A percentile compares a stretch with the other conserved stretches of the same genome.
These are phyloP conservation scores for Rhipidocladum racemiflorum DNA, from an alignment of 176 grass and related monocot species.

Conservation along the genomic window DNA sequence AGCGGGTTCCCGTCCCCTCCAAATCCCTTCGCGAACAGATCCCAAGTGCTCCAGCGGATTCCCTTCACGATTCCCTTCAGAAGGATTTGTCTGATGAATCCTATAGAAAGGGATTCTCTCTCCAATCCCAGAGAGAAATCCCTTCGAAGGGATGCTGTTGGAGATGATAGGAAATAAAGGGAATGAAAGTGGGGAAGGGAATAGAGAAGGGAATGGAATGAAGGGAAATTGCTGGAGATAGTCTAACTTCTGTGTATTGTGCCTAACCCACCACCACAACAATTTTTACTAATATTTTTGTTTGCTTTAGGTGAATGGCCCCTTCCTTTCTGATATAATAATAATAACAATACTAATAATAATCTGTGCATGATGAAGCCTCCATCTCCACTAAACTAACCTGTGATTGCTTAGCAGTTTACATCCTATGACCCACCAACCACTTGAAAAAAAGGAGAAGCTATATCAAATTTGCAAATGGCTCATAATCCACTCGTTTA, in stretches of 20 bases:
- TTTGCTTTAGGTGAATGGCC: constrained; percentile 30
- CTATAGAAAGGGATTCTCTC: no score
- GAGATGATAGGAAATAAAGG: no score
- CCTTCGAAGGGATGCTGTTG: no score
- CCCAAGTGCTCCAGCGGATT: no score
- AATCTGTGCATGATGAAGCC: constrained; percentile 37
- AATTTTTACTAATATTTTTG: constrained; percentile 30
- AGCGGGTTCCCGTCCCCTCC: no score
- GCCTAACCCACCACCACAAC: constrained; percentile 37
- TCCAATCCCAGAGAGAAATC: no score
- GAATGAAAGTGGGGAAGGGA: no score
- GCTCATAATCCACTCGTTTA: constrained; percentile 33
- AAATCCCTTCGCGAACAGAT: no score
- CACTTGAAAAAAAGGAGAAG: constrained; percentile 29
- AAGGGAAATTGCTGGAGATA: no score
- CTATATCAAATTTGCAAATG: constrained; percentile 27
- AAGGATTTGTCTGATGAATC: no score
- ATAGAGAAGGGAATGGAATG: no score
- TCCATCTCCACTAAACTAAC: constrained; percentile 50
- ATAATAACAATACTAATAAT: background rate
- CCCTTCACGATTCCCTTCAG: no score
- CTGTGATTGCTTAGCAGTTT: constrained; percentile 35
- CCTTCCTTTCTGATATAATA: constrained; percentile 24
- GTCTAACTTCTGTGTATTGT: constrained; percentile 29
- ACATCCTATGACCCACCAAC: constrained; percentile 50